Conservation (phyloP, 179 eudicot species). For the Carnegiea gigantea region DNA sequence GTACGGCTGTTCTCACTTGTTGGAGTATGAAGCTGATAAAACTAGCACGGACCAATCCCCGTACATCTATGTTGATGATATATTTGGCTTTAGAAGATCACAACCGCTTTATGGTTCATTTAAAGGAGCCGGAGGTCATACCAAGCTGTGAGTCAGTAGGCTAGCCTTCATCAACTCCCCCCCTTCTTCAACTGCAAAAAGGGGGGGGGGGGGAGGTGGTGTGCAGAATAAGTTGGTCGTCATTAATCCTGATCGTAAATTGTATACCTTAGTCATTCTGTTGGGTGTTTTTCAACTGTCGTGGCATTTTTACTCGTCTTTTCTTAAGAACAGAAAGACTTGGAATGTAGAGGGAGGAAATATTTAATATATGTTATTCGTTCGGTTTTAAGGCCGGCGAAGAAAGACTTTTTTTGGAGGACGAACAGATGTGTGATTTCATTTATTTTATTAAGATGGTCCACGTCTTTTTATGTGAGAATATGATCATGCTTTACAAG, state of each 20-base stretch:
- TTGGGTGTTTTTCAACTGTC: neutral
- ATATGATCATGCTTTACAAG: too few relatives aligned
- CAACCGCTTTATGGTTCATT: slow-evolving; percentile 85
- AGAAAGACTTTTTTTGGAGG: too few relatives aligned
- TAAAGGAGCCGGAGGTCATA: slow-evolving; percentile 68
- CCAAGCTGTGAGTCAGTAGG: slow-evolving; percentile 45
- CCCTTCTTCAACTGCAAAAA: too few relatives aligned
- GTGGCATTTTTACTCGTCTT: neutral
- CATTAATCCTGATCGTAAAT: neutral
- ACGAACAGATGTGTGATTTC: too few relatives aligned
- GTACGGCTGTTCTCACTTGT: slow-evolving; percentile 65
- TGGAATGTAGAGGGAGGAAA: neutral
- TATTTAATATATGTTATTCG: too few relatives aligned
- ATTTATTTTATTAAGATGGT: too few relatives aligned
- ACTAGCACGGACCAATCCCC: slow-evolving; percentile 34
- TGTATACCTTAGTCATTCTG: neutral
- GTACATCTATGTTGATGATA: slow-evolving; percentile 57
- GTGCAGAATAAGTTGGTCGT: too few relatives aligned
- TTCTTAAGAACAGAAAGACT: neutral
- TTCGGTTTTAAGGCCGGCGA: too few relatives aligned
- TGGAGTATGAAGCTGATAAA: slow-evolving; percentile 52
- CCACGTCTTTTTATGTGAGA: too few relatives aligned
- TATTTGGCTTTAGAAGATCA: slow-evolving; percentile 72
- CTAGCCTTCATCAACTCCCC: neutral
- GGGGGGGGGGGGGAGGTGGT: too few relatives aligned